A percentile compares a stretch with the other conserved stretches of the same genome.
phyloP scores from a whole-genome alignment of 768 basidiomycete genomes.

The Lactarius sanguifluus region DNA sequence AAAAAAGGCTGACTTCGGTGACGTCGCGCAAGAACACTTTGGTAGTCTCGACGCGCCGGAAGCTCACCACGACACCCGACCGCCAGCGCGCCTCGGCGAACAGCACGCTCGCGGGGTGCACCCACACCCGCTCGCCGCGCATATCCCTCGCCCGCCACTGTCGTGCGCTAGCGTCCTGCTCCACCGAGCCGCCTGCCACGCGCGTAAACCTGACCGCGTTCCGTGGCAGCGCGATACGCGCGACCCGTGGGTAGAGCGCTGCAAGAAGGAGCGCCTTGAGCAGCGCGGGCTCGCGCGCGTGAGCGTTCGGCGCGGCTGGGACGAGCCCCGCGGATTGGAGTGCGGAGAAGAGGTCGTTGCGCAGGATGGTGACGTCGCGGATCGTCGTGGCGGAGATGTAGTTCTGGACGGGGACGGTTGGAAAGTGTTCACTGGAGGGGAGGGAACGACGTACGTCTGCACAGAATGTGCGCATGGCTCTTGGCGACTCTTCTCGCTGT shows the following conservation, averaged over 20 bases:
- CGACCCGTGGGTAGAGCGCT: slow-evolving; percentile 84
- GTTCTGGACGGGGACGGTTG: slow-evolving; percentile 47
- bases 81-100: slow-evolving; percentile 75
- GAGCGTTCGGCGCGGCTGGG: slow-evolving; percentile 55
- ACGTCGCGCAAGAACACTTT: slow-evolving; percentile 87
- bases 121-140: slow-evolving; percentile 60
- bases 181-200: slow-evolving; percentile 78
- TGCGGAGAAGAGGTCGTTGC: slow-evolving; percentile 72
- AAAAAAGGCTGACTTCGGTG: slow-evolving; percentile 60
- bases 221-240: slow-evolving; percentile 69
- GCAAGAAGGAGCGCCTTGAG: slow-evolving; percentile 84
- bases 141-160: slow-evolving; percentile 84
- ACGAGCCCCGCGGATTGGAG: slow-evolving; percentile 73
- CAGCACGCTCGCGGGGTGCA: slow-evolving; percentile 80
- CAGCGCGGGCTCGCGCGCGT: slow-evolving; percentile 67
- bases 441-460: slow-evolving; percentile 51
- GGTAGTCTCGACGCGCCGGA: slow-evolving; percentile 75
- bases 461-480: slow-evolving; percentile 58
- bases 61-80: slow-evolving; percentile 79
- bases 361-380: slow-evolving; percentile 75
- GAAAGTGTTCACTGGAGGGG: not conserved
- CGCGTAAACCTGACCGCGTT: slow-evolving; percentile 82
- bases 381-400: slow-evolving; percentile 76
- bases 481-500: slow-evolving; percentile 48
- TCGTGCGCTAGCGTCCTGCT: slow-evolving; percentile 78